phyloP scores from a whole-genome alignment of 495 filamentous ascomycete species.

The Amphirosellinia nigrospora region DNA sequence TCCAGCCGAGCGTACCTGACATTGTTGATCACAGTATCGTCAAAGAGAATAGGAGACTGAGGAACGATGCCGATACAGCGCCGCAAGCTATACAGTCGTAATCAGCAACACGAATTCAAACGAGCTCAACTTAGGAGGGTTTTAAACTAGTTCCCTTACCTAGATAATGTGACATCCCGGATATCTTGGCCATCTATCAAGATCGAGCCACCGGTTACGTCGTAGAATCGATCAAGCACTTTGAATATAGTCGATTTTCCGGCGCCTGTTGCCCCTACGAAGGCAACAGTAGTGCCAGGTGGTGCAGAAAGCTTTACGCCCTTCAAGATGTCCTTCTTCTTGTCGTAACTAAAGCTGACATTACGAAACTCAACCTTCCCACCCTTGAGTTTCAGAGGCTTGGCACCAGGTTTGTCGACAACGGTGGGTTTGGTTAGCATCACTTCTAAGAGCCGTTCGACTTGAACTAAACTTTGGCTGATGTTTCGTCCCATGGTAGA shows the following conservation, averaged over 20 bases:
- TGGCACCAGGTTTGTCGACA: conserved; percentile 60
- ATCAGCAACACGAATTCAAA: neutral
- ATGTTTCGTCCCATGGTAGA: conserved; percentile 65
- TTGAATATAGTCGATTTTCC: conserved; percentile 81
- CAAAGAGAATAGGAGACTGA: conserved; percentile 72
- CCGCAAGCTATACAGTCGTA: conserved; percentile 58
- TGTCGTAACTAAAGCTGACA: conserved; percentile 75
- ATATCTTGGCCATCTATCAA: conserved; percentile 79
- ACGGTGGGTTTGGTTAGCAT: conserved; percentile 71
- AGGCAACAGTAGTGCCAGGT: conserved; percentile 69
- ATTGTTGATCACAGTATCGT: conserved; percentile 76
- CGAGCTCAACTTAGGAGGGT: neutral
- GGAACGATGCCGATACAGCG: conserved; percentile 75
- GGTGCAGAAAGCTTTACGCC: conserved; percentile 65
- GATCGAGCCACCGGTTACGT: conserved; percentile 67
- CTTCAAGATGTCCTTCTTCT: conserved; percentile 69
- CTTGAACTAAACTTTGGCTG: conserved; percentile 67
- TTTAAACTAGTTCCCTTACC: conserved; percentile 40
- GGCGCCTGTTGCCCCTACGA: conserved; percentile 78
- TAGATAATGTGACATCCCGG: conserved; percentile 65
- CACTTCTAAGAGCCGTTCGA: conserved; percentile 73
- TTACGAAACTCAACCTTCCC: conserved; percentile 69
- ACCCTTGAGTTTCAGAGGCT: conserved; percentile 59
- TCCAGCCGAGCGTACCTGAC: conserved; percentile 69
- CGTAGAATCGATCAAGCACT: conserved; percentile 74